Percentiles rank a stretch among this genome's conserved stretches.
These are phyloP conservation scores for Leishmania lainsoni DNA, from an alignment of 208 protist species.

Conservation along the genomic window DNA sequence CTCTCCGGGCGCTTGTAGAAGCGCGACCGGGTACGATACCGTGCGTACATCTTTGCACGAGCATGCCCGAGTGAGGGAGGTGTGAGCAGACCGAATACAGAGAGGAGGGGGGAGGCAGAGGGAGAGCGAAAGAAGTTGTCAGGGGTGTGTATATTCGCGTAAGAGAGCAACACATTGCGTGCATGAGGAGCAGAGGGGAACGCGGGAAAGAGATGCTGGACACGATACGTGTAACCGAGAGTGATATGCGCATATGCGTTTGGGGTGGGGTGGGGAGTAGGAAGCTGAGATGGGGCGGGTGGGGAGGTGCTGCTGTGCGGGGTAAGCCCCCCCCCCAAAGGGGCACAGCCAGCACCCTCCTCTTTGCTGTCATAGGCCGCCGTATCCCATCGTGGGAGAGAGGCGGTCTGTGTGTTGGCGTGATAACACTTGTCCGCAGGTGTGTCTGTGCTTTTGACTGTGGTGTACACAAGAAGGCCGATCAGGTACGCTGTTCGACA, in stretches of 20 bases:
- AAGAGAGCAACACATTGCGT: not conserved
- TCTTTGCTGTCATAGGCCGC: not conserved
- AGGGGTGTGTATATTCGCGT: not conserved
- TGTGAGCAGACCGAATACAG: not conserved
- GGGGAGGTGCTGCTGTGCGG: too few species aligned
- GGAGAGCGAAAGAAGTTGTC: not conserved
- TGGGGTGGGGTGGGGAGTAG: too few species aligned
- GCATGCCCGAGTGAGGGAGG: not conserved
- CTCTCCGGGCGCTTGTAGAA: constrained; percentile 77
- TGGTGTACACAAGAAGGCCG: not conserved
- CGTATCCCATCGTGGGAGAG: not conserved
- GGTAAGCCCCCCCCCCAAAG: too few species aligned
- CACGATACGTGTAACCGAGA: not conserved
- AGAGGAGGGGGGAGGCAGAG: too few species aligned
- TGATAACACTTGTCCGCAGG: not conserved
- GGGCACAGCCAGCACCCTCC: too few species aligned
- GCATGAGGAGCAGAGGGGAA: not conserved
- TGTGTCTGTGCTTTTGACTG: not conserved
- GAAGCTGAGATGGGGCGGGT: too few species aligned
- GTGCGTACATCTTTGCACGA: constrained; percentile 68
- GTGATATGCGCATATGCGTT: not conserved
- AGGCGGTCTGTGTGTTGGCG: not conserved
- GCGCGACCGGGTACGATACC: constrained; percentile 77
- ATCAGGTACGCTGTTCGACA: not conserved
- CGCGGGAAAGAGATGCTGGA: not conserved